Conservation (phyloP, 75 land plant species). For the Pinus taeda region DNA sequence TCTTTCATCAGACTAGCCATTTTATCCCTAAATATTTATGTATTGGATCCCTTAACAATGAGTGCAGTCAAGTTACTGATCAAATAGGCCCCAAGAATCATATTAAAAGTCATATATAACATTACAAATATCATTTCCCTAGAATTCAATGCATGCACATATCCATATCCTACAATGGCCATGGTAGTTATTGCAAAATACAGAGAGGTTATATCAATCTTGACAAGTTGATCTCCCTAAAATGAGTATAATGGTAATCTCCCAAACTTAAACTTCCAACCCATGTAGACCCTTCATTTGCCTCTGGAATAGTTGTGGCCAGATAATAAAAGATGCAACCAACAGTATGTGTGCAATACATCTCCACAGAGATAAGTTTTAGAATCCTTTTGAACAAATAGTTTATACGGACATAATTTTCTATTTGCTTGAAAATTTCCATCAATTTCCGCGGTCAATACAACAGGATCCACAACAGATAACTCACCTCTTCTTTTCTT, state of each 20-base stretch:
- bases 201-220: constrained; percentile 64
- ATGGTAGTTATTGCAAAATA: constrained; percentile 82
- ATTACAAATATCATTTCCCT: constrained; percentile 90
- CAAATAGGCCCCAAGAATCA: constrained; percentile 87
- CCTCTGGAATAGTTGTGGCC: constrained; percentile 74
- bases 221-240: constrained; percentile 53
- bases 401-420: constrained; percentile 76
- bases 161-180: constrained; percentile 93
- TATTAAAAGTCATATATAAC: constrained; percentile 85
- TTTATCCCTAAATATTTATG: constrained; percentile 80
- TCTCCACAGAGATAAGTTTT: constrained; percentile 77
- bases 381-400: constrained; percentile 75
- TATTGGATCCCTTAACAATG: constrained; percentile 87
- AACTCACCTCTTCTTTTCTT: constrained; percentile 45
- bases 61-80: constrained; percentile 93
- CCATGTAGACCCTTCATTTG: constrained; percentile 70
- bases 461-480: constrained; percentile 75
- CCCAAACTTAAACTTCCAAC: constrained; percentile 76
- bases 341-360: constrained; percentile 96
- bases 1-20: constrained; percentile 69
- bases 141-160: constrained; percentile 81
- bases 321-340: constrained; percentile 90
- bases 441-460: constrained; percentile 51
- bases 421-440: constrained; percentile 55
- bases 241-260: constrained; percentile 48